Evolutionary conservation across 2,329 filamentous ascomycete genomes (phyloP).

Genomic region (Canariomyces notabilis): DNA sequence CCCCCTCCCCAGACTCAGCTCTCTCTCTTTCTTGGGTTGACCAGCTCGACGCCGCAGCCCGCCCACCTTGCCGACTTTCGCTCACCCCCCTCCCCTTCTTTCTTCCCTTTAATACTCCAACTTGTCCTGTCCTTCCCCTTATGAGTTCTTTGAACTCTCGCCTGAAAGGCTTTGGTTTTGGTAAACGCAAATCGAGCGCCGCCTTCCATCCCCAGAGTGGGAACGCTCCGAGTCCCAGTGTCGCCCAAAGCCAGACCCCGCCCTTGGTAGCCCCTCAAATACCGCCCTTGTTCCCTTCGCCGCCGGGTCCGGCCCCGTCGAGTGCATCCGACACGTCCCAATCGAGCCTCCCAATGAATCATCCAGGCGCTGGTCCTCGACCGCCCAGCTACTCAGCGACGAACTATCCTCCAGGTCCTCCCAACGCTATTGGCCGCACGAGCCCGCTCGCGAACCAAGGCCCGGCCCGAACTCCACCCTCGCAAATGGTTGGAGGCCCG

Average conservation of each 20-base stretch:
- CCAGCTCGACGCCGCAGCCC: conserved; percentile 24
- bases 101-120: conserved; percentile 32
- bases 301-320: conserved; percentile 39
- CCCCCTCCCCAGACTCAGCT: conserved; percentile 20
- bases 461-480: conserved; percentile 50
- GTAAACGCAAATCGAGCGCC: conserved; percentile 69
- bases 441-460: conserved; percentile 46
- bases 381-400: conserved; percentile 60
- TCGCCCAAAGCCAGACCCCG: conserved; percentile 37
- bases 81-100: conserved; percentile 25
- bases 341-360: conserved; percentile 57
- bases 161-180: conserved; percentile 75
- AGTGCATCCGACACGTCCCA: conserved; percentile 44
- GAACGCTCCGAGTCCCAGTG: conserved; percentile 33
- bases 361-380: conserved; percentile 53
- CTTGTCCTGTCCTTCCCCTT: conserved; percentile 32
- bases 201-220: conserved; percentile 43
- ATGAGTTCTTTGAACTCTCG: conserved; percentile 78
- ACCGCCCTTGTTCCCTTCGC: conserved; percentile 43
- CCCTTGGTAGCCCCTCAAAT: conserved; percentile 41
- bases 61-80: conserved; percentile 25
- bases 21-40: conserved; percentile 18
- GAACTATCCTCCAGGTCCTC: conserved; percentile 47
- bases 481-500: conserved; percentile 58
- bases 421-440: conserved; percentile 47